Evolutionary conservation across 73 alveolate species (phyloP).

Genomic region (Tetrahymena elliotti): DNA sequence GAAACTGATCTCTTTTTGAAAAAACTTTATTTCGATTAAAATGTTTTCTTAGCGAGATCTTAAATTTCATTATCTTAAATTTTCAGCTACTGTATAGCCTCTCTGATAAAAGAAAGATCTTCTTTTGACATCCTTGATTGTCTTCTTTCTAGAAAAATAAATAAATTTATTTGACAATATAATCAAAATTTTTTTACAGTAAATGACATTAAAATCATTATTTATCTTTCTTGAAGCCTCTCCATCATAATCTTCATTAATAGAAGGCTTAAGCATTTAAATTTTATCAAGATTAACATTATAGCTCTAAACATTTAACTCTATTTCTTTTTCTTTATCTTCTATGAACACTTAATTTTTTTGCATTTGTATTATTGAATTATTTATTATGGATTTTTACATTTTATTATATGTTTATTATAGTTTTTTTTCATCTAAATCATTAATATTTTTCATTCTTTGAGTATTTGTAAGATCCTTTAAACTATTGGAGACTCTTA

Average conservation of each 20-base stretch:
- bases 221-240: background rate
- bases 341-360: background rate
- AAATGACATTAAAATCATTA: background rate
- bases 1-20: background rate
- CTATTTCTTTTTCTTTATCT: background rate
- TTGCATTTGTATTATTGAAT: background rate
- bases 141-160: background rate
- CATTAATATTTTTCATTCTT: background rate
- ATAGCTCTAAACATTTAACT: background rate
- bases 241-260: background rate
- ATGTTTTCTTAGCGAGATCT: background rate
- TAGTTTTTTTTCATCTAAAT: background rate
- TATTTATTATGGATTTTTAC: background rate
- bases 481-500: background rate
- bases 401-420: background rate
- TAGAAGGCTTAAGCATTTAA: background rate
- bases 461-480: background rate
- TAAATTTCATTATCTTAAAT: background rate
- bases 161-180: background rate
- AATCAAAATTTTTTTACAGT: background rate
- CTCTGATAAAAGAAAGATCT: background rate
- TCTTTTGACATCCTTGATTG: background rate
- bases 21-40: background rate
- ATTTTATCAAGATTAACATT: background rate
- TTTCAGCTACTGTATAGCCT: background rate